These are phyloP conservation scores for Beauveria pseudobassiana DNA, from an alignment of 2,329 filamentous ascomycete genomes.

Conservation along the genomic window DNA sequence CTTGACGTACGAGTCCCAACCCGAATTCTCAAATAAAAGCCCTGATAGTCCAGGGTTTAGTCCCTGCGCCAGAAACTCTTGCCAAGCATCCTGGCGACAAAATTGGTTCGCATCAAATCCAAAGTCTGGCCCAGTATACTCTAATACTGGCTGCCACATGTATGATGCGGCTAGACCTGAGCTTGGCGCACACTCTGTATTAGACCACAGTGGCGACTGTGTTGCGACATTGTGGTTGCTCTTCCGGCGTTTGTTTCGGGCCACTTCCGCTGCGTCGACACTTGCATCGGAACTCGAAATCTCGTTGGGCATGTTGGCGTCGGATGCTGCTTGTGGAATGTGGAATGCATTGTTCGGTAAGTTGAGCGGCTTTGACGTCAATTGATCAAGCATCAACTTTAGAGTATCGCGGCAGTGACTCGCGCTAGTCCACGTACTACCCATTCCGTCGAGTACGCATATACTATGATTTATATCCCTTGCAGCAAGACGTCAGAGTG, in stretches of 20 bases:
- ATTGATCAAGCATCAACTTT: not conserved
- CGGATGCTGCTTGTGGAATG: not conserved
- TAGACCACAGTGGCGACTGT: not conserved
- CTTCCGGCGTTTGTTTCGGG: not conserved
- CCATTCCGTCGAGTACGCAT: not conserved
- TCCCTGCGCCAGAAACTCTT: not conserved
- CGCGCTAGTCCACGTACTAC: not conserved
- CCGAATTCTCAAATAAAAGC: conserved; percentile 2
- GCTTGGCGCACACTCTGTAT: not conserved
- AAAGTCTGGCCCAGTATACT: conserved; percentile 12
- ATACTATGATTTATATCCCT: not conserved
- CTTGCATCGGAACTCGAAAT: not conserved
- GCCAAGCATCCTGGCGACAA: conserved; percentile 3
- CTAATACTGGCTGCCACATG: conserved; percentile 7
- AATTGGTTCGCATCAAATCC: conserved; percentile 7
- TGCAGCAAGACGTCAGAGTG: not conserved
- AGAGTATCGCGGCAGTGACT: not conserved
- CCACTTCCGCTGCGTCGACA: not conserved
- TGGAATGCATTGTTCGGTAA: not conserved
- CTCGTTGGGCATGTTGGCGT: not conserved
- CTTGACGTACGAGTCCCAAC: conserved; percentile 11
- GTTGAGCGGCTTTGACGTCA: not conserved
- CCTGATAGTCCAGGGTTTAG: not conserved
- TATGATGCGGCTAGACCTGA: not conserved
- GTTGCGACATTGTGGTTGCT: not conserved